Evolutionary conservation across 1,139 yeast species (phyloP).

Genomic region (Oligophagozyma castellii): DNA sequence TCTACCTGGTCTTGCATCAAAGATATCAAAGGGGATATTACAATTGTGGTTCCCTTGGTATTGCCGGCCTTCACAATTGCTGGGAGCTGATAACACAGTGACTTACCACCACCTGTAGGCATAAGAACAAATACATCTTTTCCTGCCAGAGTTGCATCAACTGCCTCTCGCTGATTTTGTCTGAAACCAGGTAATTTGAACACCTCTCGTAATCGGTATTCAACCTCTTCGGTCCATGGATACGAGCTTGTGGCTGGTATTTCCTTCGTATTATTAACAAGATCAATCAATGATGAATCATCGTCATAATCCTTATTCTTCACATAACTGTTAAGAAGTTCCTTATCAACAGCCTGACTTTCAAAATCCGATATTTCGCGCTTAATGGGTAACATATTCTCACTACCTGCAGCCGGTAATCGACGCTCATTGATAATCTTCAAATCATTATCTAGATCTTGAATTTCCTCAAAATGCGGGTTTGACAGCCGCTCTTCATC

Average conservation of each 20-base stretch:
- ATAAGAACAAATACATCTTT: slow-evolving; percentile 85
- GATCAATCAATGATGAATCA: slow-evolving; percentile 8
- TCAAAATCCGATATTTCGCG: slow-evolving; percentile 1
- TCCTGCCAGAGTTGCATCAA: slow-evolving; percentile 67
- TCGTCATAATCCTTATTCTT: slow-evolving; percentile 11
- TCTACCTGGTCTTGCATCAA: slow-evolving; percentile 96
- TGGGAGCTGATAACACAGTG: slow-evolving; percentile 90
- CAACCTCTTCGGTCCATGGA: slow-evolving; percentile 60
- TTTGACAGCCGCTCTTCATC: slow-evolving; percentile 24
- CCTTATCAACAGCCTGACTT: slow-evolving; percentile 7
- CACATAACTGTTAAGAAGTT: slow-evolving; percentile 2
- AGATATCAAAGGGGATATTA: slow-evolving; percentile 87
- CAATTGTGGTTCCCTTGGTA: slow-evolving; percentile 77
- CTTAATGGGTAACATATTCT: slow-evolving; percentile 1
- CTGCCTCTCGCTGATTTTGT: slow-evolving; percentile 75
- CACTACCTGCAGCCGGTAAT: slow-evolving; percentile 7
- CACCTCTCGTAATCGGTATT: slow-evolving; percentile 37
- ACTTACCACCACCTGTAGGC: slow-evolving; percentile 99
- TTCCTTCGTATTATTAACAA: background rate
- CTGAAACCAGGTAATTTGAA: slow-evolving; percentile 63
- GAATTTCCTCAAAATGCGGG: slow-evolving; percentile 13
- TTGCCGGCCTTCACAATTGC: slow-evolving; percentile 66
- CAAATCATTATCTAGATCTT: slow-evolving; percentile 22
- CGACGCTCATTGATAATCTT: slow-evolving; percentile 22
- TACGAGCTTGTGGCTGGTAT: slow-evolving; percentile 9